Conservation (phyloP, 495 filamentous ascomycete species). For the Neurospora africana region DNA sequence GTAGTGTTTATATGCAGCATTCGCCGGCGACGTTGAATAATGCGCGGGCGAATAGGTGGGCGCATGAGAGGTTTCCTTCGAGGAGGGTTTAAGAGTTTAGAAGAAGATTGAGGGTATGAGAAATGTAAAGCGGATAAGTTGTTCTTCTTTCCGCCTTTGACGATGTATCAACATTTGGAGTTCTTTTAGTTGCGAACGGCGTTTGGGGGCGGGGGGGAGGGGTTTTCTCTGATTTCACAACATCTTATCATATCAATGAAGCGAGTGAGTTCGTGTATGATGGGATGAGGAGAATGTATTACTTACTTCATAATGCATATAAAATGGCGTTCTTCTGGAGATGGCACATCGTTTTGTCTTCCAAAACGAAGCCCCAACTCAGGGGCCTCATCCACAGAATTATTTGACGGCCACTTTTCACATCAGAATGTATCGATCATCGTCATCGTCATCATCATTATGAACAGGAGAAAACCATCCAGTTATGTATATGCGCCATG, state of each 20-base stretch:
- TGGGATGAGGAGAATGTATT: neutral
- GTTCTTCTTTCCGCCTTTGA: neutral
- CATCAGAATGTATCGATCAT: no score
- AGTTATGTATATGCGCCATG: neutral
- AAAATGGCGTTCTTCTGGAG: neutral
- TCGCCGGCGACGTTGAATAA: slow-evolving; percentile 18
- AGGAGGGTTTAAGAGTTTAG: neutral
- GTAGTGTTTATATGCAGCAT: slow-evolving; percentile 2
- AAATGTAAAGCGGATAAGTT: neutral
- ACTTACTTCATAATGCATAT: neutral
- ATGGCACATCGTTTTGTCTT: no score
- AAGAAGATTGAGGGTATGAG: neutral
- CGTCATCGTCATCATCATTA: neutral
- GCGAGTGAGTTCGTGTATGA: neutral
- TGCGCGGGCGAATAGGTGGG: slow-evolving; percentile 17
- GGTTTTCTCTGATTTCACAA: neutral
- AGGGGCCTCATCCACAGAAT: no score
- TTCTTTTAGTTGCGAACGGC: neutral
- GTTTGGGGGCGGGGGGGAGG: neutral
- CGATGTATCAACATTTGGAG: neutral
- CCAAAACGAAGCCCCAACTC: no score
- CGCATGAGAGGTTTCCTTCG: slow-evolving; percentile 34
- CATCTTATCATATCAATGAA: neutral
- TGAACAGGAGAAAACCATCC: neutral
- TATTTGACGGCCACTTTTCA: no score